Conservation (phyloP, 345 rosid genomes). For the Eucalyptus paniculata region DNA sequence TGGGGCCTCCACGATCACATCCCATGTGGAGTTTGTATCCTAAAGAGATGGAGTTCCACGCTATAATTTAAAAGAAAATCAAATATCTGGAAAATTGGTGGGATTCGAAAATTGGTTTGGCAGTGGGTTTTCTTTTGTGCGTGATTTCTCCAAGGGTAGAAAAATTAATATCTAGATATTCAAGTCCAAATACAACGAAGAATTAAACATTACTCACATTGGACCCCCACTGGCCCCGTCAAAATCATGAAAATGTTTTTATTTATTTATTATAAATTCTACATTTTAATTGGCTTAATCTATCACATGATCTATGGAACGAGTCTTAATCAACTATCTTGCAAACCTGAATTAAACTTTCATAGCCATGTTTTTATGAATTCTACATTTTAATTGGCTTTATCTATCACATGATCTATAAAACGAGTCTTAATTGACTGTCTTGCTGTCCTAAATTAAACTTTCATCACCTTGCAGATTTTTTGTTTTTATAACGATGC, state of each 20-base stretch:
- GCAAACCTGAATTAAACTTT: neutral
- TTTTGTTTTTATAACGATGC: neutral
- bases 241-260: neutral
- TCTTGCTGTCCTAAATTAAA: neutral
- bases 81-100: neutral
- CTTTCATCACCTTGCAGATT: neutral
- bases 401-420: neutral
- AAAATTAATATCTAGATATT: neutral
- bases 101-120: neutral
- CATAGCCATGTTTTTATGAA: accelerated
- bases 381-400: neutral
- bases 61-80: neutral
- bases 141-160: neutral
- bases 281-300: neutral
- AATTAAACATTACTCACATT: neutral
- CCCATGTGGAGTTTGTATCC: neutral
- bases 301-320: neutral
- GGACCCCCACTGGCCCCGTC: neutral
- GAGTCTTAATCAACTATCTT: too few species aligned
- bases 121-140: neutral
- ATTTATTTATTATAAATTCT: too few species aligned
- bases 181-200: neutral
- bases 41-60: neutral
- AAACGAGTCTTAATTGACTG: neutral
- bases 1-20: neutral